phyloP scores from a whole-genome alignment of 2,329 filamentous ascomycete genomes.

The Plectosphaerella plurivora region DNA sequence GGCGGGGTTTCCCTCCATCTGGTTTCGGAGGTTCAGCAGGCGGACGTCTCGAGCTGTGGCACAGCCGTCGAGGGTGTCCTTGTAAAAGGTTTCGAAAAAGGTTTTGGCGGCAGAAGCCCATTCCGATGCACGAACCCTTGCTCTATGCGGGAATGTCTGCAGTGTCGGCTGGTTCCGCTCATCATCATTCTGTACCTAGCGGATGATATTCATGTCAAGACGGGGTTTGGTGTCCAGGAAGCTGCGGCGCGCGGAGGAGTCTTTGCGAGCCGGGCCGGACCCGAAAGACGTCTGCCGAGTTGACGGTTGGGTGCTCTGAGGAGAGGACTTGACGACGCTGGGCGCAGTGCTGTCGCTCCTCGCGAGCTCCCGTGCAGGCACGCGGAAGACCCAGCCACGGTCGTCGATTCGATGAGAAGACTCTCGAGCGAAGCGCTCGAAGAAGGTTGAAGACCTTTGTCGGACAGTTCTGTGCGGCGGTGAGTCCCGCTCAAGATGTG shows the following conservation, averaged over 20 bases:
- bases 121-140: conserved; percentile 61
- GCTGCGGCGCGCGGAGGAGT: not conserved
- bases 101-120: conserved; percentile 76
- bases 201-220: conserved; percentile 1
- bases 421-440: not conserved
- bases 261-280: not conserved
- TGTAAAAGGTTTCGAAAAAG: conserved; percentile 80
- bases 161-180: not conserved
- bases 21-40: conserved; percentile 56
- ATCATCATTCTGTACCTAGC: not conserved
- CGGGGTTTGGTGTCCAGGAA: not conserved
- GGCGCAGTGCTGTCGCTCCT: conserved; percentile 4
- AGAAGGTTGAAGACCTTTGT: not conserved
- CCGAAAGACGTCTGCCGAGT: not conserved
- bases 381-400: not conserved
- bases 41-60: conserved; percentile 56
- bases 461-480: not conserved
- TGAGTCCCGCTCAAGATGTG: too few relatives aligned
- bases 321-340: conserved; percentile 2
- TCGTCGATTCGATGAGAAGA: not conserved
- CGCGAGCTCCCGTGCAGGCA: not conserved
- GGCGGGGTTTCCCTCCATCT: conserved; percentile 51
- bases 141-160: not conserved
- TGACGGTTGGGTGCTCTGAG: not conserved
- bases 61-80: conserved; percentile 51